These are phyloP conservation scores for Amesomyces nigricolor DNA, from an alignment of 2,329 filamentous ascomycete genomes.

Conservation along the genomic window DNA sequence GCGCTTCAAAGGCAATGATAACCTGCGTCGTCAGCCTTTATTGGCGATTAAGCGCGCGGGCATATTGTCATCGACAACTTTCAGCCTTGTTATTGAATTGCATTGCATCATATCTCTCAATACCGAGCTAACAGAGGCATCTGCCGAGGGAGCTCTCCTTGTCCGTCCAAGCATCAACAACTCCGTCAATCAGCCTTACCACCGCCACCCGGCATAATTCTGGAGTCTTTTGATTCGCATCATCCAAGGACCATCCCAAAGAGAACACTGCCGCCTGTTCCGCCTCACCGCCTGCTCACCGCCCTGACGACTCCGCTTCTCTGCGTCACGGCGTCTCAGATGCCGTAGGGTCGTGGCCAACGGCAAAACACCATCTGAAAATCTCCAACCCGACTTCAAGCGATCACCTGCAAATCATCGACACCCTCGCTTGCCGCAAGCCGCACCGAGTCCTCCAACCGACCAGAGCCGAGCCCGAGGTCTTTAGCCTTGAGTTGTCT, in stretches of 20 bases:
- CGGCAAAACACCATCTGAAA: neutral
- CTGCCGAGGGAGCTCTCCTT: conserved; percentile 4
- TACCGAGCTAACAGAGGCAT: neutral
- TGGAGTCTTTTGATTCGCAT: neutral
- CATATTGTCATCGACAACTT: no score
- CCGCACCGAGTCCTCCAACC: neutral
- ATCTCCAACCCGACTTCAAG: neutral
- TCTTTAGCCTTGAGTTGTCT: neutral
- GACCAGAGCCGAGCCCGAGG: neutral
- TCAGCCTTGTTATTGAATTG: no score
- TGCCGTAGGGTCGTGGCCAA: conserved; percentile 4
- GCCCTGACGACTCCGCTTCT: conserved; percentile 4
- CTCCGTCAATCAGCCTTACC: neutral
- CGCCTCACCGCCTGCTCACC: conserved; percentile 9
- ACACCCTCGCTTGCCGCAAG: neutral
- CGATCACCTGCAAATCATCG: no score
- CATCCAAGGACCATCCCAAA: neutral
- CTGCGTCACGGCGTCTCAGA: conserved; percentile 6
- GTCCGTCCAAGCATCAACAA: neutral
- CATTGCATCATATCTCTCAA: neutral
- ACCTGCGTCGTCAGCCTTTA: no score
- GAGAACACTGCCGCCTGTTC: neutral
- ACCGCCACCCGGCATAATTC: neutral
- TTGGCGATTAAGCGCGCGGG: no score
- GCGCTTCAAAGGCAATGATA: no score